phyloP scores from a whole-genome alignment of 73 alveolate genomes.

The Paraurostyla sp. region DNA sequence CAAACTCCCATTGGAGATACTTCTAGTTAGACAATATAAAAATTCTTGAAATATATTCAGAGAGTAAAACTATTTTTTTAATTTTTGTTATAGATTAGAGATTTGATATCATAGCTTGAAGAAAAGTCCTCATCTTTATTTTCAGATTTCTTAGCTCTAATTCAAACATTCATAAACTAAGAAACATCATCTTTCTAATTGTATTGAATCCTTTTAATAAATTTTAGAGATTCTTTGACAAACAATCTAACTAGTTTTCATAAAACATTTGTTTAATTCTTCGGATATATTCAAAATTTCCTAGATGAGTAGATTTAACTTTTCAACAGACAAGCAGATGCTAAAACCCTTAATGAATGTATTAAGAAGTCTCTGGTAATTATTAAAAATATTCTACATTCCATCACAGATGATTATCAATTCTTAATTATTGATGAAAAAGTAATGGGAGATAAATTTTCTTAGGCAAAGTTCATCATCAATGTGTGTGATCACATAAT shows the following conservation, averaged over 20 bases:
- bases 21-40: not conserved
- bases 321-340: not conserved
- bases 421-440: not conserved
- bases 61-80: not conserved
- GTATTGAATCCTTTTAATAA: no score
- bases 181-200: not conserved
- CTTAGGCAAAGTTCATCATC: not conserved
- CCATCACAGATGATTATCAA: not conserved
- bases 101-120: not conserved
- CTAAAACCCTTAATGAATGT: not conserved
- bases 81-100: not conserved
- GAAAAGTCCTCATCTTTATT: no score
- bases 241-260: no score
- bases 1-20: slow-evolving; percentile 8
- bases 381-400: not conserved
- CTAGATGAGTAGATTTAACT: not conserved
- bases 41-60: not conserved
- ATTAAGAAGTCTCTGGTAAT: not conserved
- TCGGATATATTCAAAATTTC: slow-evolving; percentile 1
- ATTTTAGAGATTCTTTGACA: no score
- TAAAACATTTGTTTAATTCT: not conserved
- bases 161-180: not conserved
- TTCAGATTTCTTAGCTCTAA: not conserved
- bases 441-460: not conserved
- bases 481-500: slow-evolving; percentile 10